Evolutionary conservation across 192 early-diverging fungal species (phyloP).

Genomic region (Hyaloraphidium curvatum): DNA sequence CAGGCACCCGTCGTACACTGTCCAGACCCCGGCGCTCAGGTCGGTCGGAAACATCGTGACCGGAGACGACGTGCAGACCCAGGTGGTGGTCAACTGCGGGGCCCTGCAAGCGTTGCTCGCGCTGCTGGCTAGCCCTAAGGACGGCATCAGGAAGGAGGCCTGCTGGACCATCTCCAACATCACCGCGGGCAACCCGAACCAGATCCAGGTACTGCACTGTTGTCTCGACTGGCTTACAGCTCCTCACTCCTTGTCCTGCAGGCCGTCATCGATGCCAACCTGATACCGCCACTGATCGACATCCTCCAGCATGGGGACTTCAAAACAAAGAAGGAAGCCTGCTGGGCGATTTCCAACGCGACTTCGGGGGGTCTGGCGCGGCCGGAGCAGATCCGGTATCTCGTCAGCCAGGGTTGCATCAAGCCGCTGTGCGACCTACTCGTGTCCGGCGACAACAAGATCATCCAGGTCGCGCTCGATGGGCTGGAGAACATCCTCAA

Average conservation of each 20-base stretch:
- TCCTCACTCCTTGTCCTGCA: constrained; percentile 19
- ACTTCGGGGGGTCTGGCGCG: constrained; percentile 79
- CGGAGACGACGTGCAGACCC: constrained; percentile 93
- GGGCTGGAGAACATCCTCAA: constrained; percentile 95
- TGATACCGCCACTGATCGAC: constrained; percentile 77
- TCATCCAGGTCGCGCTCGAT: constrained; percentile 91
- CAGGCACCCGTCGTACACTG: constrained; percentile 55
- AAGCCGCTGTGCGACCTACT: constrained; percentile 90
- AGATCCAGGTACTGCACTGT: constrained; percentile 43
- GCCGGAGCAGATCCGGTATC: constrained; percentile 81
- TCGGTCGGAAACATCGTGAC: constrained; percentile 98
- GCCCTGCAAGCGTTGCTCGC: constrained; percentile 58
- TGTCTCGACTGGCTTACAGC: constrained; percentile 3
- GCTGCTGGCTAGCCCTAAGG: constrained; percentile 73
- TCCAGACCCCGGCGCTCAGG: constrained; percentile 92
- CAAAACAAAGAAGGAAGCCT: constrained; percentile 98
- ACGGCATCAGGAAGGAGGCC: constrained; percentile 94
- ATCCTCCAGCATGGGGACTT: constrained; percentile 78
- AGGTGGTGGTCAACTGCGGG: constrained; percentile 83
- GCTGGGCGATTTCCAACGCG: constrained; percentile 98
- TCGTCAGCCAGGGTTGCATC: constrained; percentile 83
- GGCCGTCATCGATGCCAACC: constrained; percentile 82
- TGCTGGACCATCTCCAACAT: constrained; percentile 99
- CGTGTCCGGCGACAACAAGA: constrained; percentile 78
- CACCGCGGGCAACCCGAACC: constrained; percentile 79